Base-by-base conservation (phyloP, 2,329 filamentous ascomycete species). In the Venturia effusa region DNA sequence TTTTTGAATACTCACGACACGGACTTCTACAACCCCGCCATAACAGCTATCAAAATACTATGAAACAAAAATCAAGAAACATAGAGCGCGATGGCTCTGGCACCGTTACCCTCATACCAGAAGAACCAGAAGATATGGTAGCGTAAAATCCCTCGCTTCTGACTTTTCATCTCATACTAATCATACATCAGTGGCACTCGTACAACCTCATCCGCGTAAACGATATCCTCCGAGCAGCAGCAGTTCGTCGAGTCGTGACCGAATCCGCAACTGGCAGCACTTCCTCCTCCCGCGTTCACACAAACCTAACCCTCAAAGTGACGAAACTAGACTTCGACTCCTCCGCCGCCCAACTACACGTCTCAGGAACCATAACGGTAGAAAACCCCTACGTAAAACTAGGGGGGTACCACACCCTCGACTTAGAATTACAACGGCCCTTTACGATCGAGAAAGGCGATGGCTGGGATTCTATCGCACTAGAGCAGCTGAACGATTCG, bases 381-480 rank as follows among this genome's bases (percentile, higher is more conserved):
- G 86, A 89, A 72, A 90, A 88, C 68, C 82, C 84, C 66, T 80
- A 84, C 70, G 87, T 88, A 40, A 86, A 85, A 70, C 76, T 88
- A 22, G 87, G 87, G 19, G 81, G 84, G 67, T 84, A 84, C 69
- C 88, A 90, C 71, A 90, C 88, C 0, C 79, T 90, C 1, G 93
- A 97, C 68, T 82, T 99, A 57, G 93, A 97, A 73, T 80, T 96
- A 65, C 86, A 94, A 70, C 84, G 92, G 51, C 87, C 92, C 61
- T 97, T 97, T 70, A 93, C 89, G 7, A 74, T 99, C 8, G 88
- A 92, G 77, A 97, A 97, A 77, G 83, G 84, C 45, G 78, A 85
- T 10, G 84, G 92, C 51, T 99, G 94, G 94, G 94, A 99, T 75
- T 92, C 88, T 68, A 86, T 99, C 13, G 90, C 92, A 3, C 79